Percentiles rank a stretch among this genome's conserved stretches.
These are phyloP conservation scores for Zygotorulaspora chibaensis DNA, from an alignment of 805 yeast genomes.

Conservation along the genomic window DNA sequence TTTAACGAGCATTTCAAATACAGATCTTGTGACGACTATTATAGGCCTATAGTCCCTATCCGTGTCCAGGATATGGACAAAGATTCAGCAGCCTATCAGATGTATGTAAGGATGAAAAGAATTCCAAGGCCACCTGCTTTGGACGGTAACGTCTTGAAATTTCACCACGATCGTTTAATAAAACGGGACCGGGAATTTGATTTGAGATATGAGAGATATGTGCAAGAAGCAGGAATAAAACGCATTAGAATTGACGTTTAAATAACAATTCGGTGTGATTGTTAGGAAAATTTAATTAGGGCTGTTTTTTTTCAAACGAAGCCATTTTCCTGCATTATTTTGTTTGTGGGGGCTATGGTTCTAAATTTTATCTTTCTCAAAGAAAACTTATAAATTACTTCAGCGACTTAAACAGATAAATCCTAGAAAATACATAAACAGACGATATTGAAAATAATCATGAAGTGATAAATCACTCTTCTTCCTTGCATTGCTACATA, in stretches of 20 bases:
- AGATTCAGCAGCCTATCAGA: conserved; percentile 8
- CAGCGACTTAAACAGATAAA: too few relatives aligned
- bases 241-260: not conserved
- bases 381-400: too few relatives aligned
- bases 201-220: not conserved
- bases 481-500: too few relatives aligned
- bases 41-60: conserved; percentile 9
- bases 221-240: not conserved
- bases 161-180: conserved; percentile 2
- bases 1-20: conserved; percentile 11
- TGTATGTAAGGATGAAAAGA: conserved; percentile 10
- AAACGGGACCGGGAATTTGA: not conserved
- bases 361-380: too few relatives aligned
- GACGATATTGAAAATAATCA: too few relatives aligned
- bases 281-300: too few relatives aligned
- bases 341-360: too few relatives aligned
- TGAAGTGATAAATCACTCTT: too few relatives aligned
- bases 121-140: conserved; percentile 11
- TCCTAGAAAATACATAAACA: too few relatives aligned
- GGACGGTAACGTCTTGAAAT: conserved; percentile 2
- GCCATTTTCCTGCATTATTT: too few relatives aligned
- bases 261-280: too few relatives aligned
- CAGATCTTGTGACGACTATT: conserved; percentile 7
- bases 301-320: too few relatives aligned
- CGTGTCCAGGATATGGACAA: conserved; percentile 6